Base-by-base conservation (phyloP, 192 early-diverging fungal genomes). In the Mortierella antarctica region DNA sequence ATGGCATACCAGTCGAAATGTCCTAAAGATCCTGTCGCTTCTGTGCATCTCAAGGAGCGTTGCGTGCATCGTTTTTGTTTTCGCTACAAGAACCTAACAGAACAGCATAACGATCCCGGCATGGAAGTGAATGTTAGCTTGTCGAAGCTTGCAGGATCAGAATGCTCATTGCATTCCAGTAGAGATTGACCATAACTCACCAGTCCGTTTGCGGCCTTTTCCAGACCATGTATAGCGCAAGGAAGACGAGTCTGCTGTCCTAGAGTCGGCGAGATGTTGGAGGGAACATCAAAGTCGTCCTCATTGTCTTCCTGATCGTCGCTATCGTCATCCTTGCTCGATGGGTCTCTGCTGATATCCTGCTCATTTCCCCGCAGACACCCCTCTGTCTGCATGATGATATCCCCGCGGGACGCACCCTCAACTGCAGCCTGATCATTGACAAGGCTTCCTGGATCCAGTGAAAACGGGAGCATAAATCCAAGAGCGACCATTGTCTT, bases 121-220 rank as follows among this genome's bases (percentile, higher is more conserved):
- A 23, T 11, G 0, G 39, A 20, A 14, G 76, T 69, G 57, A 18
- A 13, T 45, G 20, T 20, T 13, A 11, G 63, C 52, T 46, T 21
- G 9, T 53, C 5, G 6, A 65, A 20, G 5, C 14, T 61, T 7
- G 7, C 8, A 12, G 12, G 23, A 31, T 50, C 11, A 9, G 5
- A 14, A 1, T 21, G 0, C 4, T 51, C 13, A 20, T n/a, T 31
- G 31, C 31, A 20, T 31, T 13, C 14, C 41, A 17, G 5, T 9
- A 18, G 1, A 45, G n/a, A 31, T 31, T 1, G 31, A 31, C 31
- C 31, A 31, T 3, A 21, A 69, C 66, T 70, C 84, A 89, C 82
- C 61, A 92, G 62, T 20, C 87, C 86, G 41, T 85, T 86, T 10
- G 86, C 74, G 17, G 87, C 87, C 57, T 90, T 91, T 40, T 89